These are phyloP conservation scores for Yamadazyma dushanensis DNA, from an alignment of 1,139 yeast species.

Conservation along the genomic window DNA sequence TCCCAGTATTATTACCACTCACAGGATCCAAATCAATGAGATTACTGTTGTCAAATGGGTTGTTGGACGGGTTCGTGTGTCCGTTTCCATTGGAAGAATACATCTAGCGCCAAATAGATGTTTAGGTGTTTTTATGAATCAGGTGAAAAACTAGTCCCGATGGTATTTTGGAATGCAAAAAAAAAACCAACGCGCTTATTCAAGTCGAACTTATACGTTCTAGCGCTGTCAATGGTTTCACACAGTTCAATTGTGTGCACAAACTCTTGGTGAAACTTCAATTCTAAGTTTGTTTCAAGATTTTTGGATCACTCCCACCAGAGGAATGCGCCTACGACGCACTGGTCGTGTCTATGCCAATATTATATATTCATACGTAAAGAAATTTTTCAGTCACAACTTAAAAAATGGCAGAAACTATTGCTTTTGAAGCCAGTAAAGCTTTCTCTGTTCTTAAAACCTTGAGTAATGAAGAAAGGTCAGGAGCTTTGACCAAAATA, in stretches of 20 bases:
- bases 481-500: constrained; percentile 68
- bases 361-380: too few relatives aligned
- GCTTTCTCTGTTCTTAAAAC: constrained; percentile 85
- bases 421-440: constrained; percentile 74
- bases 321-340: too few relatives aligned
- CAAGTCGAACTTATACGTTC: too few relatives aligned
- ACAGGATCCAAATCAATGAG: constrained; percentile 33
- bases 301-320: too few relatives aligned
- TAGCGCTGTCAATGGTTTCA: too few relatives aligned
- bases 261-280: too few relatives aligned
- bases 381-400: constrained; percentile 2
- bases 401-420: constrained; percentile 20
- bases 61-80: constrained; percentile 23
- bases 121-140: background rate
- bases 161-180: too few relatives aligned
- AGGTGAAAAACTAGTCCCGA: too few relatives aligned
- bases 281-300: too few relatives aligned
- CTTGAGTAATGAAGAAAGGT: constrained; percentile 68
- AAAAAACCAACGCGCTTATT: too few relatives aligned
- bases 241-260: too few relatives aligned
- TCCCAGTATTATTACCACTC: background rate
- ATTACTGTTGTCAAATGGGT: constrained; percentile 19
- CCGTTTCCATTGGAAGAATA: constrained; percentile 1
- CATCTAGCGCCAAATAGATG: constrained; percentile 1
- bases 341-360: too few relatives aligned